These are phyloP conservation scores for Sporothrix humicola DNA, from an alignment of 2,329 filamentous ascomycete genomes.

Conservation along the genomic window DNA sequence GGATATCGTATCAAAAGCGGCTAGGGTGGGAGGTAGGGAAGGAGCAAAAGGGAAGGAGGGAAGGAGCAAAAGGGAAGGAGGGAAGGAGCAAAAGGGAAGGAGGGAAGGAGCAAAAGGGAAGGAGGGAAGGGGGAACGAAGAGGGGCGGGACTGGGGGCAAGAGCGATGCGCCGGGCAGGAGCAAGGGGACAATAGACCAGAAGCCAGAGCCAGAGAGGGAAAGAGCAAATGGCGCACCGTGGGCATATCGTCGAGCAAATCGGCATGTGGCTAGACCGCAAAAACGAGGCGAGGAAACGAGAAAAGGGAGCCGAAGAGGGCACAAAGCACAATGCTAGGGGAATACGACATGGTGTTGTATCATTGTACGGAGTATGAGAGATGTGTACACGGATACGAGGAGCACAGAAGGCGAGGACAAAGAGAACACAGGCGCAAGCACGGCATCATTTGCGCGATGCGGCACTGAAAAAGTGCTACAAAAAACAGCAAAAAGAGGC, in stretches of 20 bases:
- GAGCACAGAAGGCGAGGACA: not conserved
- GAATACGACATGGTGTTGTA: conserved; percentile 18
- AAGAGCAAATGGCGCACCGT: conserved; percentile 17
- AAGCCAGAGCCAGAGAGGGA: not conserved
- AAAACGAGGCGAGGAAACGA: not conserved
- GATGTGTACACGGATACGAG: conserved; percentile 3
- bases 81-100: not conserved
- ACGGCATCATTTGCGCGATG: not conserved
- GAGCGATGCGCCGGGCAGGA: conserved; percentile 18
- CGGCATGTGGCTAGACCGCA: conserved; percentile 9
- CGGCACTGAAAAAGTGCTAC: not conserved
- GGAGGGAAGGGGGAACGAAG: not conserved
- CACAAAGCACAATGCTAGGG: not conserved
- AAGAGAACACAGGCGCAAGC: not conserved
- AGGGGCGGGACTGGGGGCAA: not conserved
- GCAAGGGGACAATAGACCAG: conserved; percentile 7
- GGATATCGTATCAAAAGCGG: conserved; percentile 31
- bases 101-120: conserved; percentile 11
- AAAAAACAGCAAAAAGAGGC: not conserved
- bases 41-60: conserved; percentile 17
- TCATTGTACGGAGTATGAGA: not conserved
- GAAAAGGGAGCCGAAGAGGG: not conserved
- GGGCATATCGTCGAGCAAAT: conserved; percentile 8
- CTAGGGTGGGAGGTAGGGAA: conserved; percentile 3
- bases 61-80: conserved; percentile 18